Conservation (phyloP, 1,284 basidiomycete species). For the Quambalaria eucalypti region DNA sequence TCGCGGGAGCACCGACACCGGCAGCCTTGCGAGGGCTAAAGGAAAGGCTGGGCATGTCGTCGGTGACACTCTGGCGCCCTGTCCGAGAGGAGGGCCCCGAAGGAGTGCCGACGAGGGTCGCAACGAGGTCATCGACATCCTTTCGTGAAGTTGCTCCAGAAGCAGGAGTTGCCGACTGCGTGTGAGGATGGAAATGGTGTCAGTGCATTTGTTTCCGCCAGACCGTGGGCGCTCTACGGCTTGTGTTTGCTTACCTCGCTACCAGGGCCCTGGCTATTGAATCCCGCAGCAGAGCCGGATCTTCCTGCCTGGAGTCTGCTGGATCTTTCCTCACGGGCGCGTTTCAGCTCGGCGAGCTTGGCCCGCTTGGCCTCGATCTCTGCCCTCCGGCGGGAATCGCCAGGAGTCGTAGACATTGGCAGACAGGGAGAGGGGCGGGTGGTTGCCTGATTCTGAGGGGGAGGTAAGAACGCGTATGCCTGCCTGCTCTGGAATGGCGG, state of each 20-base stretch:
- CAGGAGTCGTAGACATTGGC: neutral
- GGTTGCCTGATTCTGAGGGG: no score
- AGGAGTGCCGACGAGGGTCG: slow-evolving; percentile 20
- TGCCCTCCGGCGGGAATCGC: slow-evolving; percentile 53
- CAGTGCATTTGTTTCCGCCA: neutral
- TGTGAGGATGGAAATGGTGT: neutral
- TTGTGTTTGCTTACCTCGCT: neutral
- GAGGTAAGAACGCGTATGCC: no score
- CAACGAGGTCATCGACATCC: slow-evolving; percentile 39
- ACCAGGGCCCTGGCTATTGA: neutral
- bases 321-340: slow-evolving; percentile 60
- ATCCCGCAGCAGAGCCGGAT: neutral
- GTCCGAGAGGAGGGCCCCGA: neutral
- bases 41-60: neutral
- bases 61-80: neutral
- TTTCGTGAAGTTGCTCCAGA: slow-evolving; percentile 5
- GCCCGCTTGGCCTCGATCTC: slow-evolving; percentile 87
- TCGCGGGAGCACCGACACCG: neutral
- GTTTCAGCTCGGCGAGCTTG: slow-evolving; percentile 73
- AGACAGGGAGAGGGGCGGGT: no score
- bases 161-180: neutral
- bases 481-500: no score
- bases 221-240: neutral
- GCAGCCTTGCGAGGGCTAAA: slow-evolving; percentile 4
- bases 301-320: slow-evolving; percentile 13